phyloP scores from a whole-genome alignment of 2,329 filamentous ascomycete species.

The Claviceps pazoutovae region DNA sequence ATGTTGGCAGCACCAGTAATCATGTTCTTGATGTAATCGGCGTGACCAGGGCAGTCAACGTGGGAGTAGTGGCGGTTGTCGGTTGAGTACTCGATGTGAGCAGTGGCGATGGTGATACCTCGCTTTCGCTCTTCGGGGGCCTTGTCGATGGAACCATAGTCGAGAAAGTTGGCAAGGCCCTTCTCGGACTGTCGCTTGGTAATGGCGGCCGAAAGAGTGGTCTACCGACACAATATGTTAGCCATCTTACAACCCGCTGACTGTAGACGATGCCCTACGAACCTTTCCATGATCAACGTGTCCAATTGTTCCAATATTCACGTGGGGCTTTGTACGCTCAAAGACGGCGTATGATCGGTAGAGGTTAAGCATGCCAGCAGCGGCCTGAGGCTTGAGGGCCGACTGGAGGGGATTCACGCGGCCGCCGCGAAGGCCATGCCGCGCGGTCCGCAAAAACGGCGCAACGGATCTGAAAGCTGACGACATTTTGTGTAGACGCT shows the following conservation, averaged over 20 bases:
- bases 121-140: constrained; percentile 98
- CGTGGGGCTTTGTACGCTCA: constrained; percentile 88
- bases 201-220: constrained; percentile 94
- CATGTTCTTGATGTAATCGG: constrained; percentile 99
- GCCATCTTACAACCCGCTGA: neutral
- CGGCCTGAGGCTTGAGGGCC: constrained; percentile 48
- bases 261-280: constrained; percentile 9
- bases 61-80: constrained; percentile 94
- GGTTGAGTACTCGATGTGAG: constrained; percentile 97
- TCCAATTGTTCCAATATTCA: constrained; percentile 97
- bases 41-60: constrained; percentile 99
- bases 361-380: constrained; percentile 50
- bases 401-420: constrained; percentile 65
- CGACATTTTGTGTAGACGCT: constrained; percentile 48
- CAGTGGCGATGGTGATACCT: constrained; percentile 98
- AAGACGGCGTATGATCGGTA: constrained; percentile 56
- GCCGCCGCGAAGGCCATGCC: constrained; percentile 55
- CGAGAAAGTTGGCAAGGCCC: constrained; percentile 85
- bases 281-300: constrained; percentile 99
- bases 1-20: constrained; percentile 99
- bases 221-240: constrained; percentile 38
- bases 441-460: constrained; percentile 71
- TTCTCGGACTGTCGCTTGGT: constrained; percentile 96
- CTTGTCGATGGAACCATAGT: constrained; percentile 97
- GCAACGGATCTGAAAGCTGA: constrained; percentile 63